Evolutionary conservation across 495 filamentous ascomycete species (phyloP), one percentile per base, ranked within the genome.

Genomic region (Bacidia gigantensis): DNA sequence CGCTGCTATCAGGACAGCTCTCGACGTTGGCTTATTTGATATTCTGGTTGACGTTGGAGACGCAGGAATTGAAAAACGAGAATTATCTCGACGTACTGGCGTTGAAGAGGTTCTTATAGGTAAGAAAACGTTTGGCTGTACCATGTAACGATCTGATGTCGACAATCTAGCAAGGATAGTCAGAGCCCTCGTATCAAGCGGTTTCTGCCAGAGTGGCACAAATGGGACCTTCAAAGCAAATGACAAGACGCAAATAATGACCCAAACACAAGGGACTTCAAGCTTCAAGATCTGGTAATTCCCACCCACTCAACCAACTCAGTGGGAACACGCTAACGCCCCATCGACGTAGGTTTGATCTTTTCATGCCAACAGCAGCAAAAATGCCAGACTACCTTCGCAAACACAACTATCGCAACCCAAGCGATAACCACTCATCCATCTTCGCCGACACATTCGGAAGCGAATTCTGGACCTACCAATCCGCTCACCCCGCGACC

Each of bases 401-500:
- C 7, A 35, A 14, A 5, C 5, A 5, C 5, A 14, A 14, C 14
- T 35, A 35, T 14, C 29, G 14, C 5, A 35, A 35, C 14, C 29
- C 29, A 35, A 5, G 29, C 29, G 14, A 35, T 35, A 5, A 35
- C 14, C 7, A 35, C 7, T 14, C 5, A 14, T 35, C 57, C 9
- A 38, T 58, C 10, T 64, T 62, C 50, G 54, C 55, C n/a, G 62
- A 64, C 29, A 64, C 64, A 0, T 54, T 60, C 26, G 54, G 56
- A 1, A 57, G 54, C 11, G 51, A 55, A 12, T 53, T 61, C 26
- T 65, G 62, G 45, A 58, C 56, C 3, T 50, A 58, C 3, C 29
- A 62, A 1, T 56, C 62, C 20, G 52, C 32, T 22, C 52, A 57
- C 32, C 42, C 61, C 2, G 61, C 60, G 20, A 52, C 62, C 39